Evolutionary conservation across 1,284 basidiomycete genomes (phyloP).

Genomic region (Dichomitus squalens): DNA sequence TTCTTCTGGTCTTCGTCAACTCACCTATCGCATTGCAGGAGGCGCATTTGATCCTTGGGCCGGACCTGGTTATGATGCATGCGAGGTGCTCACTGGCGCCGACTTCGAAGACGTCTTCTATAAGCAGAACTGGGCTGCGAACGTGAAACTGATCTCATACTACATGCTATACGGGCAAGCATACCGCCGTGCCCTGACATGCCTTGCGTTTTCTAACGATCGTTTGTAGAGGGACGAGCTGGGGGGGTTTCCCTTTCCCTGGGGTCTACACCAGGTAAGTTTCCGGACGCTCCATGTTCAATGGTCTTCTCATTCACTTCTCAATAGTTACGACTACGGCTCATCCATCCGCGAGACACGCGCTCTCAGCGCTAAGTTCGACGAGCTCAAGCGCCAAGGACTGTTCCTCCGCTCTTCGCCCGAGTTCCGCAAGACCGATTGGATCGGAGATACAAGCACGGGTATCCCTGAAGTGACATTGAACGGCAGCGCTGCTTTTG

Average conservation of each 20-base stretch:
- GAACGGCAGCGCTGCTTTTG: constrained; percentile 50
- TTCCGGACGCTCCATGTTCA: neutral
- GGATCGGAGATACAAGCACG: constrained; percentile 61
- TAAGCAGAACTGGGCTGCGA: constrained; percentile 73
- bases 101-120: constrained; percentile 79
- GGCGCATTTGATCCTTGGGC: constrained; percentile 80
- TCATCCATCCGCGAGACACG: constrained; percentile 70
- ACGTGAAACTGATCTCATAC: constrained; percentile 75
- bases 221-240: constrained; percentile 66
- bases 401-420: constrained; percentile 76
- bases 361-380: constrained; percentile 66
- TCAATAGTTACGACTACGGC: constrained; percentile 62
- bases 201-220: neutral
- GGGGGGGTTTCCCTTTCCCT: constrained; percentile 75
- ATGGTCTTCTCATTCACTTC: constrained; percentile 30
- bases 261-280: constrained; percentile 58
- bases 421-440: constrained; percentile 76
- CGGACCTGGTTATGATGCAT: constrained; percentile 58
- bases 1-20: neutral
- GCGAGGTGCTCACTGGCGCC: constrained; percentile 61
- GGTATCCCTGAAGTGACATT: constrained; percentile 46
- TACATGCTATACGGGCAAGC: constrained; percentile 77
- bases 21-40: constrained; percentile 33
- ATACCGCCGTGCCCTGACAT: neutral
- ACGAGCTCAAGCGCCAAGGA: constrained; percentile 75